Base-by-base conservation (phyloP, 164 flowering plant genomes). In the Sedum album region DNA sequence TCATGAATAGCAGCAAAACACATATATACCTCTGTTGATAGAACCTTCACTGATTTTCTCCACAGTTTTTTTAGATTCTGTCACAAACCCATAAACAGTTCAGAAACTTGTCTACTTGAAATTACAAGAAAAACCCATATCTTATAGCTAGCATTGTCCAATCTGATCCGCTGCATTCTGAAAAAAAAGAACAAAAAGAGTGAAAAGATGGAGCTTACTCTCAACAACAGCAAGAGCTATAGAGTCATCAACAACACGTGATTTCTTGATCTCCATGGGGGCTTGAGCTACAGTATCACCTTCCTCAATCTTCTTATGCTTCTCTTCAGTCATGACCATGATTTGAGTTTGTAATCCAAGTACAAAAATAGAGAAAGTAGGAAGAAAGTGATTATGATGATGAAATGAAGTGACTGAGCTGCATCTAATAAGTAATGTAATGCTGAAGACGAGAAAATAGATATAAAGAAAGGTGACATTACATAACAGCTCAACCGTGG, bases 1-100 rank as follows among this genome's bases (percentile, higher is more conserved):
- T 21, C 17, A 46, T 14, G 51, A 46, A 39, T n/a, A 46, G 0
- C 13, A 42, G 9, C 42, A 26, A 6, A 36, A 65, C 7, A 4
- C 46, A 65, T 20, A 5, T 14, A 62, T 71, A 76, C 79, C 79
- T 76, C 79, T 67, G 57, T 76, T 60, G 7, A 68, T 48, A 60
- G 79, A 76, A 26, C 77, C 81, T 51, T 70, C 74, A 0, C 31
- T 48, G 28, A 23, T 48, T 66, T 72, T 72, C 70, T 69, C 72
- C 31, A 17, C 41, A 9, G 51, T 0, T 38, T 76, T 75, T 2
- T 68, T 64, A 30, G 68, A 26, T 62, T 75, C 81, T 73, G 66
- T 44, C 31, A 28, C 35, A n/a, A 70, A 4, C 55, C n/a, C 25
- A 69, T 2, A 60, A 26, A 49, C 53, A 20, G 8, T 9, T 53